Conservation (phyloP, 2,329 filamentous ascomycete species). For the Nemania abortiva region DNA sequence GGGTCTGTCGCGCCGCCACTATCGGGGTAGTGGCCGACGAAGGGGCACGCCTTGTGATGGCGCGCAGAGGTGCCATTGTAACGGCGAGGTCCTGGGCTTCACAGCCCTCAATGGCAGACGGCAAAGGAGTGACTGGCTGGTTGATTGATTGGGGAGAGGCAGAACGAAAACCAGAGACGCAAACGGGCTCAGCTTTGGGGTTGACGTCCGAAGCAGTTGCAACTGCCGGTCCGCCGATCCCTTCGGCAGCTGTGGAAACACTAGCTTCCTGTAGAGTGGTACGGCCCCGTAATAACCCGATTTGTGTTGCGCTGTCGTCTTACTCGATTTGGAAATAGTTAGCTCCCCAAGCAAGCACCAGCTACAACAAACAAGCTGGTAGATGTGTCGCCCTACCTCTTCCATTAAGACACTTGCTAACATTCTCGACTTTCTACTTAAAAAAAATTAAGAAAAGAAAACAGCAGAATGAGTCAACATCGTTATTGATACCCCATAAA, state of each 20-base stretch:
- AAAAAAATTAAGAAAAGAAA: no score
- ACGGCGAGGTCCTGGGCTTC: conserved; percentile 43
- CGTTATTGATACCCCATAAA: not conserved
- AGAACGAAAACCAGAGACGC: conserved; percentile 3
- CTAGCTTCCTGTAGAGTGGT: not conserved
- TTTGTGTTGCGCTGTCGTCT: conserved; percentile 17
- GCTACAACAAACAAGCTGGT: conserved; percentile 7
- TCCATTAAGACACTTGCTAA: not conserved
- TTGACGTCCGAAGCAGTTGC: conserved; percentile 37
- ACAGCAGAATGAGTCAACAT: not conserved
- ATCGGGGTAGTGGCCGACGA: conserved; percentile 37
- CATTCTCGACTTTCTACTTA: not conserved
- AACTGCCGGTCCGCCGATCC: not conserved
- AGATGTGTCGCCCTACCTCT: not conserved
- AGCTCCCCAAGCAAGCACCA: not conserved
- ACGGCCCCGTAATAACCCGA: not conserved
- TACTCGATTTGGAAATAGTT: conserved; percentile 34
- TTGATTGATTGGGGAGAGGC: conserved; percentile 11
- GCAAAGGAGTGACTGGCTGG: conserved; percentile 31
- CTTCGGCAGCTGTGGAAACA: conserved; percentile 18
- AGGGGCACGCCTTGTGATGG: conserved; percentile 42
- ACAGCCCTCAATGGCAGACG: conserved; percentile 49
- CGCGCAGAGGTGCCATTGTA: conserved; percentile 47
- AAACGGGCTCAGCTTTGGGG: conserved; percentile 5
- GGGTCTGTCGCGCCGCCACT: conserved; percentile 36